These are phyloP conservation scores for Salix viminalis DNA, from an alignment of 345 rosid species.

Conservation along the genomic window DNA sequence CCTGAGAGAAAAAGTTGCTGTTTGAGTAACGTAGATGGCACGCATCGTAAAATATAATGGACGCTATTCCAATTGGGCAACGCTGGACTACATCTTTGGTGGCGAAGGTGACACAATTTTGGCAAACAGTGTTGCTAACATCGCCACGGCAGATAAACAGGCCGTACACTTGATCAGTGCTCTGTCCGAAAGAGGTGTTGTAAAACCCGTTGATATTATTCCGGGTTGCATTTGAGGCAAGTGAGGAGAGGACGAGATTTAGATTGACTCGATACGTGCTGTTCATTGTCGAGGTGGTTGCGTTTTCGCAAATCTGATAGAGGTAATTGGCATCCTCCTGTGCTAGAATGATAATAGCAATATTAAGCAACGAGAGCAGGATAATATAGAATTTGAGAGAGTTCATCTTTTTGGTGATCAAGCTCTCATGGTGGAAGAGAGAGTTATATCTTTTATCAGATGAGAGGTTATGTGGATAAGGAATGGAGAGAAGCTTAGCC, in stretches of 20 bases:
- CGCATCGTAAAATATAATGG: slow-evolving; percentile 39
- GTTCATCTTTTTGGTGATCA: background rate
- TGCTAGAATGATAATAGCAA: background rate
- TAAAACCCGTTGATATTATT: background rate
- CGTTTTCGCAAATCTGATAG: background rate
- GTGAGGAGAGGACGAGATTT: slow-evolving; percentile 6
- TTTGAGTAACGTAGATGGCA: slow-evolving; percentile 50
- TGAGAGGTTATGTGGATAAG: background rate
- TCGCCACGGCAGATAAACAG: no score
- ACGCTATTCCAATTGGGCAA: slow-evolving; percentile 29
- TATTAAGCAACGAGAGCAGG: background rate
- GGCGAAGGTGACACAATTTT: slow-evolving; percentile 33
- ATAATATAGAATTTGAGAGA: background rate
- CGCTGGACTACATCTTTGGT: background rate
- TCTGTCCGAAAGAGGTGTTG: background rate
- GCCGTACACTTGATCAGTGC: no score
- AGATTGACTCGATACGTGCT: slow-evolving; percentile 16
- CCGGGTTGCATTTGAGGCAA: background rate
- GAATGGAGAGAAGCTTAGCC: background rate
- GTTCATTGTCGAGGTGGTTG: background rate
- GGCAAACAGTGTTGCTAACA: slow-evolving; percentile 12
- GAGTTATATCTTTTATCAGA: no score
- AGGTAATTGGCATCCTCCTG: background rate
- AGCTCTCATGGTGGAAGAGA: background rate
- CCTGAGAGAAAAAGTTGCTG: slow-evolving; percentile 22